Conservation (phyloP, 2,329 filamentous ascomycete genomes). For the Aspergillus sp. region DNA sequence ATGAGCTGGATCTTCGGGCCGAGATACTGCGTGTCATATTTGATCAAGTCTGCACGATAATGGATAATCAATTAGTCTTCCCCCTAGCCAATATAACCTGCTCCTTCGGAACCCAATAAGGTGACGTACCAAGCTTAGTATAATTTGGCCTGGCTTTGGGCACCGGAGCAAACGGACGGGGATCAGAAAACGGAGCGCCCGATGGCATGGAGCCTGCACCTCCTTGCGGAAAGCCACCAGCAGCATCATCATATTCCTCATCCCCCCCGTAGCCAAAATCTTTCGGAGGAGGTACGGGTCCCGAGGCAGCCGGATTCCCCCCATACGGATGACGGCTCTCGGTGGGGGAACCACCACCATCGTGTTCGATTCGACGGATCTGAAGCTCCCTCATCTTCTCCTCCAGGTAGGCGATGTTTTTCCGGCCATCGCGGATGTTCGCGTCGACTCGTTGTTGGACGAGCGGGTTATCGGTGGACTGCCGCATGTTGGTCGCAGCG, state of each 20-base stretch:
- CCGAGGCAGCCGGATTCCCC: constrained; percentile 2
- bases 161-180: constrained; percentile 58
- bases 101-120: not conserved
- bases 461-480: constrained; percentile 87
- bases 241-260: constrained; percentile 60
- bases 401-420: constrained; percentile 94
- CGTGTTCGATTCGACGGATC: constrained; percentile 64
- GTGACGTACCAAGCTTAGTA: constrained; percentile 80
- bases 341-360: constrained; percentile 36
- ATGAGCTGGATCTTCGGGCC: constrained; percentile 98
- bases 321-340: constrained; percentile 33
- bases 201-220: constrained; percentile 72
- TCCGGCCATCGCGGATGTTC: constrained; percentile 86
- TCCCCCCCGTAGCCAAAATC: constrained; percentile 51
- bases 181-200: constrained; percentile 68
- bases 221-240: constrained; percentile 50
- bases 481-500: constrained; percentile 88
- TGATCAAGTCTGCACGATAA: constrained; percentile 73
- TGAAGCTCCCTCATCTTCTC: constrained; percentile 83
- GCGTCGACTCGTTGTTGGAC: constrained; percentile 86
- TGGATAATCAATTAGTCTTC: not conserved
- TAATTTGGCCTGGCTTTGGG: constrained; percentile 81
- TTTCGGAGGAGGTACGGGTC: constrained; percentile 67
- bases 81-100: not conserved
- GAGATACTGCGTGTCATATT: constrained; percentile 93